Conservation (phyloP, 768 basidiomycete species). For the Boletus eberwhitei region DNA sequence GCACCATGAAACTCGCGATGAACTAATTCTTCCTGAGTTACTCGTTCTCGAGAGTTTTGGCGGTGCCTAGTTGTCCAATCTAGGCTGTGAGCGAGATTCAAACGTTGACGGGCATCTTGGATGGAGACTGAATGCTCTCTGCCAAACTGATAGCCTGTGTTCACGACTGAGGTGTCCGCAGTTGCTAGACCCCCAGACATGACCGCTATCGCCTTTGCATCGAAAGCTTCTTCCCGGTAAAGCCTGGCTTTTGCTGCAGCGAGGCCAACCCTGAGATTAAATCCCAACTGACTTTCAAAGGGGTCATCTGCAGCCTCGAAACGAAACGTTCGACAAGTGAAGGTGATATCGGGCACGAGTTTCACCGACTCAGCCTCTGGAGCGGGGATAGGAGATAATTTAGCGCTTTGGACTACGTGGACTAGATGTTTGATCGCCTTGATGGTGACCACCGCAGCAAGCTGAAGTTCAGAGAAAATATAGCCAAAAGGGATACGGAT, state of each 20-base stretch:
- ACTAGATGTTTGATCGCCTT: constrained; percentile 75
- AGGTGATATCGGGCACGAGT: constrained; percentile 54
- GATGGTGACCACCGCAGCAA: constrained; percentile 61
- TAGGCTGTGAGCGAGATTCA: constrained; percentile 65
- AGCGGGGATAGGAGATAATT: constrained; percentile 50
- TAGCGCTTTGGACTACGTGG: constrained; percentile 49
- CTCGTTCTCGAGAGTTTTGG: constrained; percentile 44
- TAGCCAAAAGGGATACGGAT: constrained; percentile 82
- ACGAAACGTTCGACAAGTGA: constrained; percentile 59
- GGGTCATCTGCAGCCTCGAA: constrained; percentile 83
- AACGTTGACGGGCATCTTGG: constrained; percentile 65
- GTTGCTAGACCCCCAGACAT: constrained; percentile 28
- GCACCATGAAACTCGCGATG: constrained; percentile 44
- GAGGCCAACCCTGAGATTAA: constrained; percentile 70
- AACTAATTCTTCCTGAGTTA: constrained; percentile 46
- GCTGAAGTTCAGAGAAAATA: constrained; percentile 69
- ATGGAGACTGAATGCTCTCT: constrained; percentile 64
- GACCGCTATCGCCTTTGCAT: constrained; percentile 72
- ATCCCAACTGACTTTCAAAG: constrained; percentile 72
- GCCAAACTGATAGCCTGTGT: constrained; percentile 62
- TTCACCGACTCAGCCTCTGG: constrained; percentile 77
- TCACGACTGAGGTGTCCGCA: constrained; percentile 33
- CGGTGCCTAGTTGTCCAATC: constrained; percentile 66
- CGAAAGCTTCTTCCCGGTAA: constrained; percentile 78
- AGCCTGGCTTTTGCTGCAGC: constrained; percentile 67